Evolutionary conservation across 345 rosid species (phyloP), one percentile per base, ranked within the genome.

Genomic region (Pseudoturritis turrita): DNA sequence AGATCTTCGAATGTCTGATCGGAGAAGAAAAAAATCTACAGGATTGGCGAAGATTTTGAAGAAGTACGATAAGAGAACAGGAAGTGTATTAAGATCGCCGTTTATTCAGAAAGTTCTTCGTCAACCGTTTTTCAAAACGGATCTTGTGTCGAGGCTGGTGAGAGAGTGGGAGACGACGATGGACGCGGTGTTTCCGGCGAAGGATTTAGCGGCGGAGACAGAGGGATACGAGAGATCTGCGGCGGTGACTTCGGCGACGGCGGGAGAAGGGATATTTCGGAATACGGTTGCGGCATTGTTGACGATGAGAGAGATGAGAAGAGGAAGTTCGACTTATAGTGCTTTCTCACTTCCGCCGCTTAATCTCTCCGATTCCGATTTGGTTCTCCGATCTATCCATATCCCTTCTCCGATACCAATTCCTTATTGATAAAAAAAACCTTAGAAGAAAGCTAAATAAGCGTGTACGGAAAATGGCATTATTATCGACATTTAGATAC

Each of bases 21-120:
- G 50, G 25, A 56, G 6, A 23, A 18, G 29, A 26, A 45, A 43
- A 8, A 10, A 12, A 37, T 36, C 2, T 21, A 14, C 23, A 90
- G 97, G 97, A 23, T 59, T 90, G 60, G 88, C 88, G 0, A 93
- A 93, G 88, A 93, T 93, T 31, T 15, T 90, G 83, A 93, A 93
- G 86, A 93, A 93, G 71, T 93, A 89, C 43, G 98, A 93, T 78
- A 93, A 90, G 85, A 74, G 82, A 79, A 93, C 83, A 0, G 82
- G 96, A 5, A 82, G 87, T 1, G 47, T 81, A 31, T 31, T 93
- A 63, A 78, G 97, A 41, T 74, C 83, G 59, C 80, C 87, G 6
- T 90, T 84, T 74, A 90, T 93, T 2, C 89, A 89, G 41, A 86
- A 81, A 43, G 97, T 90, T 68, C 23, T 87, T 58, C 69, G 65